Conservation (phyloP, 208 protist genomes). For the Trypanosoma theileri region DNA sequence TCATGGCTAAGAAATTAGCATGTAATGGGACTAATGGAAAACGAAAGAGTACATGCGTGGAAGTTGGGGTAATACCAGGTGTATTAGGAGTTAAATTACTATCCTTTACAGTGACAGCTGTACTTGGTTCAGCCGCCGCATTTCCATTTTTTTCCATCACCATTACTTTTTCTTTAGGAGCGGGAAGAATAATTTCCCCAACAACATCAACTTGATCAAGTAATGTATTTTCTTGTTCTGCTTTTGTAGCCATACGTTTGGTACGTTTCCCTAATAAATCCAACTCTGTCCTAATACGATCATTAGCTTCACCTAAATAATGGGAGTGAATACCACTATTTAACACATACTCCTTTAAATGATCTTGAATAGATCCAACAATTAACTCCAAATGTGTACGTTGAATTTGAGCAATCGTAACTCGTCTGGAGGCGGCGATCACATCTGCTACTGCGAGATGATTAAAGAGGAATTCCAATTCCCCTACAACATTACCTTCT, state of each 20-base stretch:
- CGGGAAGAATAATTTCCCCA: slow-evolving; percentile 32
- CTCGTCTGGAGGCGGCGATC: slow-evolving; percentile 49
- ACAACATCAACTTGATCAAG: slow-evolving; percentile 13
- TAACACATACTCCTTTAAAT: slow-evolving; percentile 78
- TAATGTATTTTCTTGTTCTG: slow-evolving; percentile 9
- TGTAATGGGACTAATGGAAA: slow-evolving; percentile 42
- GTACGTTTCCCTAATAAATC: slow-evolving; percentile 37
- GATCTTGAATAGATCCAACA: slow-evolving; percentile 75
- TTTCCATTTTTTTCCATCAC: neutral
- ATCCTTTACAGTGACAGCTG: neutral
- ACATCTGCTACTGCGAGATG: slow-evolving; percentile 86
- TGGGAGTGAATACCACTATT: slow-evolving; percentile 65
- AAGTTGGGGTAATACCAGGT: slow-evolving; percentile 11
- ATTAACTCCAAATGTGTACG: slow-evolving; percentile 88
- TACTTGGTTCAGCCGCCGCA: neutral
- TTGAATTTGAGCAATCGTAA: slow-evolving; percentile 74
- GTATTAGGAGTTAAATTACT: slow-evolving; percentile 31
- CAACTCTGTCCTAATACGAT: slow-evolving; percentile 64
- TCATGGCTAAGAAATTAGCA: slow-evolving; percentile 33
- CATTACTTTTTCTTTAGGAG: slow-evolving; percentile 9
- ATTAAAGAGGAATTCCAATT: slow-evolving; percentile 90
- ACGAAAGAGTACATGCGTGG: slow-evolving; percentile 37
- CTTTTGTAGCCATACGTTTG: slow-evolving; percentile 27
- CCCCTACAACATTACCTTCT: slow-evolving; percentile 78
- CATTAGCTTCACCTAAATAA: slow-evolving; percentile 61